Base-by-base conservation (phyloP, 345 rosid species). In the Aquilaria sinensis region DNA sequence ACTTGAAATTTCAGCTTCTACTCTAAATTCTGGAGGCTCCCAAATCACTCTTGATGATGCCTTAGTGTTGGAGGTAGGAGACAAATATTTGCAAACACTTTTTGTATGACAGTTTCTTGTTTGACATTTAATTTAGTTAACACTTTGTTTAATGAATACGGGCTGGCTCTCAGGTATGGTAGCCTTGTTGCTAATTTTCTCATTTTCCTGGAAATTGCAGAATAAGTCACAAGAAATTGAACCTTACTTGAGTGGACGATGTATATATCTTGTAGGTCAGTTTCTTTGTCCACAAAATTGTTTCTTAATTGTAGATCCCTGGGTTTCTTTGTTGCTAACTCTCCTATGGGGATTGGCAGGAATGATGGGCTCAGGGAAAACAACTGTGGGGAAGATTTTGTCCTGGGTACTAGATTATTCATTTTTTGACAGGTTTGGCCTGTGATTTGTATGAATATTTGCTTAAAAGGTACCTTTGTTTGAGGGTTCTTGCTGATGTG, bases 301-400 rank as follows among this genome's bases (percentile, higher is more conserved):
- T 12, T 14, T 71, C 62, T 56, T 13, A 56, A 67, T 47, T 9
- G 53, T 52, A 57, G 52, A 31, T 67, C 43, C 41, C 23, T 37
- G n/a, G n/a, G 55, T 72, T 50, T 10, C 31, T 37, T 23, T 31
- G 56, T 51, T 14, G 34, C 46, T 70, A 64, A 70, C 53, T 41
- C 54, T 2, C 34, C 31, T 72, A 60, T 31, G 53, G 56, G 61
- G 59, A 31, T 57, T 31, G 77, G 72, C 75, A 90, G 97, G 99
- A 54, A 83, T 90, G 92, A 90, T 94, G 99, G 99, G 97, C 47
- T 94, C 96, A 10, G 99, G 99, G 62, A 94, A 94, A 80, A 86
- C 99, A 16, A 94, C 97, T 0, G 86, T 88, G 46, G 99, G 99
- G 41, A 83, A 88, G 80, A 60, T 90, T 76, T 72, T 94, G 61